Percentiles rank a stretch among this genome's conserved stretches.
Conservation (phyloP, 352 stramenopile genomes). For the Achlya hypogyna region DNA sequence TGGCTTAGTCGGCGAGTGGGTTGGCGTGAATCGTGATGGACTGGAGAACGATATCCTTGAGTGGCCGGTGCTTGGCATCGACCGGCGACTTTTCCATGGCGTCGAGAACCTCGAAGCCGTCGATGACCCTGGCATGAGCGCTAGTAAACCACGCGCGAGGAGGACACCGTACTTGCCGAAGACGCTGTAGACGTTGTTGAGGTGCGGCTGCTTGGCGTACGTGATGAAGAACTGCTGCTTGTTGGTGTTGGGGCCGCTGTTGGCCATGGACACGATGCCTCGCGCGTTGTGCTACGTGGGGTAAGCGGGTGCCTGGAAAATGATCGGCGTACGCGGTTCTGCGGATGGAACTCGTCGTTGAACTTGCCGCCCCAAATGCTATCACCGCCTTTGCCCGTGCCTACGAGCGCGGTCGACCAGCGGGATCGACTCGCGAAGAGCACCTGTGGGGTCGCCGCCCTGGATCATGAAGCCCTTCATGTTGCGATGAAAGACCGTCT, state of each 20-base stretch:
- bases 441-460: slow-evolving; percentile 79
- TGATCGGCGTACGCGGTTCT: slow-evolving; percentile 47
- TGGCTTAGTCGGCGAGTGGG: slow-evolving; percentile 63
- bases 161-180: slow-evolving; percentile 87
- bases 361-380: slow-evolving; percentile 87
- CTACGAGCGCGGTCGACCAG: background rate
- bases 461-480: slow-evolving; percentile 87
- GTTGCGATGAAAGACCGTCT: slow-evolving; percentile 61
- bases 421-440: background rate
- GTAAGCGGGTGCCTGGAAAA: background rate
- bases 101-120: slow-evolving; percentile 96
- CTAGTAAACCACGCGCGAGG: background rate
- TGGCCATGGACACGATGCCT: slow-evolving; percentile 90
- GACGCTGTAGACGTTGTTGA: slow-evolving; percentile 98
- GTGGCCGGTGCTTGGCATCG: slow-evolving; percentile 81
- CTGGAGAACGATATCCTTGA: slow-evolving; percentile 86
- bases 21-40: slow-evolving; percentile 89
- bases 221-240: slow-evolving; percentile 98
- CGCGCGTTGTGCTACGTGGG: slow-evolving; percentile 67
- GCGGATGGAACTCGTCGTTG: slow-evolving; percentile 87
- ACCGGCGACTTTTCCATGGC: slow-evolving; percentile 92
- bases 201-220: slow-evolving; percentile 92
- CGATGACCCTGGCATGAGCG: slow-evolving; percentile 65
- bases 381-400: slow-evolving; percentile 84
- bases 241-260: slow-evolving; percentile 88